These are phyloP conservation scores for Phytophthora syringae DNA, from an alignment of 352 stramenopile genomes.

Conservation along the genomic window DNA sequence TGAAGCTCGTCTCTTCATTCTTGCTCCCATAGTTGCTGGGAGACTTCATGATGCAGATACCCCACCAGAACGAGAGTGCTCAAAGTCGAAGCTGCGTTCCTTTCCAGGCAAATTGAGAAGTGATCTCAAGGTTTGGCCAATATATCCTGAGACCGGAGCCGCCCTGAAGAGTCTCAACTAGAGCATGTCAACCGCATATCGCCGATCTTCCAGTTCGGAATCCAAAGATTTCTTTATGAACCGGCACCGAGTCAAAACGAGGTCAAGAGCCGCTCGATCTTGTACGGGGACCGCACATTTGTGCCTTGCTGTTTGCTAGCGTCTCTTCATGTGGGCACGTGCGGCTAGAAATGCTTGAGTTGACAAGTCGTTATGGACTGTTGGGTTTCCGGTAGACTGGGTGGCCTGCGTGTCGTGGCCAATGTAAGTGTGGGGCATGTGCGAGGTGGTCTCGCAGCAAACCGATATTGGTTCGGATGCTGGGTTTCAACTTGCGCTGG, in stretches of 20 bases:
- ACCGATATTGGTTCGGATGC: slow-evolving; percentile 61
- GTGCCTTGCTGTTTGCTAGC: not conserved
- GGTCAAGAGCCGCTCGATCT: slow-evolving; percentile 11
- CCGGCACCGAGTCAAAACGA: slow-evolving; percentile 13
- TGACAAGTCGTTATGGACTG: slow-evolving; percentile 1
- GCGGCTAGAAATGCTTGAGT: not conserved
- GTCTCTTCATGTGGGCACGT: not conserved
- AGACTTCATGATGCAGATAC: slow-evolving; percentile 54
- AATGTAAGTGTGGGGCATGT: slow-evolving; percentile 58
- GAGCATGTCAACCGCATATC: slow-evolving; percentile 13
- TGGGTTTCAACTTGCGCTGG: slow-evolving; percentile 69
- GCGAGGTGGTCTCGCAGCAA: slow-evolving; percentile 67
- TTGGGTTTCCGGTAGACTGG: slow-evolving; percentile 23
- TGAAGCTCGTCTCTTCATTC: slow-evolving; percentile 69
- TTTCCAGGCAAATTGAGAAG: slow-evolving; percentile 48
- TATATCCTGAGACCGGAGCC: too few relatives aligned
- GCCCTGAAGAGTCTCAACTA: slow-evolving; percentile 21
- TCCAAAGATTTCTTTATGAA: slow-evolving; percentile 30
- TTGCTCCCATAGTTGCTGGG: slow-evolving; percentile 58
- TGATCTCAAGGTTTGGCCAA: too few relatives aligned
- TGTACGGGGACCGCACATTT: slow-evolving; percentile 16
- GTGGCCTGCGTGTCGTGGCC: slow-evolving; percentile 54
- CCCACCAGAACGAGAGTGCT: not conserved
- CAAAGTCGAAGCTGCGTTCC: too few relatives aligned
- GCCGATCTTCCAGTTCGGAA: slow-evolving; percentile 11